phyloP scores from a whole-genome alignment of 345 rosid species.

The Moricandia arvensis region DNA sequence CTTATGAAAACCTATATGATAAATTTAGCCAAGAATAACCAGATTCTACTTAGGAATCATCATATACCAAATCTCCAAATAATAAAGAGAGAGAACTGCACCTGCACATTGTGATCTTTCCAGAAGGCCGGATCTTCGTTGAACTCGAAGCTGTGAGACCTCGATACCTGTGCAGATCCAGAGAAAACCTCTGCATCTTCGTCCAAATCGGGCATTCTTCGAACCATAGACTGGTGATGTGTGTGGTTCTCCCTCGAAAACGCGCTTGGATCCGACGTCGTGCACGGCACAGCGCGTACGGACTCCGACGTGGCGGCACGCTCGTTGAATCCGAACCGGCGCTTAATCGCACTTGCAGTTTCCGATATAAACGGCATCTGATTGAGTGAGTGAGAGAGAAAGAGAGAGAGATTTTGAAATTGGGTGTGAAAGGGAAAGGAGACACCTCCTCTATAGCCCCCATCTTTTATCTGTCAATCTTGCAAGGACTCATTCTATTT shows the following conservation, averaged over 20 bases:
- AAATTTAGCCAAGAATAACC: not conserved
- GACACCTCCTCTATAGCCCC: no score
- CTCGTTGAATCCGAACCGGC: slow-evolving; percentile 80
- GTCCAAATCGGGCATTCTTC: slow-evolving; percentile 48
- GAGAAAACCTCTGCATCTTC: slow-evolving; percentile 14
- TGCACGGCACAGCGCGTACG: slow-evolving; percentile 36
- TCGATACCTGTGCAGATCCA: slow-evolving; percentile 35
- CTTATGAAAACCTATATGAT: slow-evolving; percentile 95
- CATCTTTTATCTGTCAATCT: no score
- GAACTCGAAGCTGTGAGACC: slow-evolving; percentile 66
- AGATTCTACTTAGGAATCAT: no score
- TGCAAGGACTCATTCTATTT: no score
- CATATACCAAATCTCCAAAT: no score
- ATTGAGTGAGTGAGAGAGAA: not conserved
- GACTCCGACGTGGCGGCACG: slow-evolving; percentile 52
- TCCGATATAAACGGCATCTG: slow-evolving; percentile 82
- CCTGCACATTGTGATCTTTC: slow-evolving; percentile 98
- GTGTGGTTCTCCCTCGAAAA: slow-evolving; percentile 39
- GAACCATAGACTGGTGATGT: slow-evolving; percentile 39
- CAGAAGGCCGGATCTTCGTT: slow-evolving; percentile 90
- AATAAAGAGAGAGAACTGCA: not conserved
- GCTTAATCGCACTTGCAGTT: slow-evolving; percentile 76
- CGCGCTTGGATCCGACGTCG: slow-evolving; percentile 57
- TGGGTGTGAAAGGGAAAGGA: slow-evolving; percentile 19
- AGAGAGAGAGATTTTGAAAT: slow-evolving; percentile 33